Conservation (phyloP, 1,284 basidiomycete species). For the Tausonia pullulans region DNA sequence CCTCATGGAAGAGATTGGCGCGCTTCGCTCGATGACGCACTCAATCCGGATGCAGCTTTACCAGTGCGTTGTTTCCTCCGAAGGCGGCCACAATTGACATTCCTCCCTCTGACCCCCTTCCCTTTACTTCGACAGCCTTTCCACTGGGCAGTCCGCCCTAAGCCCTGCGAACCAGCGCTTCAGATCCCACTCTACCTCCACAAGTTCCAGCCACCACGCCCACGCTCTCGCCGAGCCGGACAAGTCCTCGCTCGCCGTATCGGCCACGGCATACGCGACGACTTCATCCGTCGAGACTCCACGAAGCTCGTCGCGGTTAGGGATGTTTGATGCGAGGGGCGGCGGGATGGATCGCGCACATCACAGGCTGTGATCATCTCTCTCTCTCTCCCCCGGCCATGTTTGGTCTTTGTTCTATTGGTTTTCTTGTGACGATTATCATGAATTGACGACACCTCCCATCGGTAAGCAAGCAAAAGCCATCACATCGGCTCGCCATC, state of each 20-base stretch:
- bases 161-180: not conserved
- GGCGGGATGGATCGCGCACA: too few species aligned
- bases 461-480: too few species aligned
- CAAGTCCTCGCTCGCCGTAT: not conserved
- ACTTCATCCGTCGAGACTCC: constrained; percentile 35
- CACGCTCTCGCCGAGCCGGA: not conserved
- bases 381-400: too few species aligned
- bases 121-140: not conserved
- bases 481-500: constrained; percentile 21
- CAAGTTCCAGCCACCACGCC: not conserved
- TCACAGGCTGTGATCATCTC: too few species aligned
- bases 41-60: not conserved
- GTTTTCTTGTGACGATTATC: too few species aligned
- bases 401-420: too few species aligned
- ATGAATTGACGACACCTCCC: too few species aligned
- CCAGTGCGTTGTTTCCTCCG: not conserved
- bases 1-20: not conserved
- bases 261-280: not conserved
- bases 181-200: not conserved
- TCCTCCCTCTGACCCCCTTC: not conserved
- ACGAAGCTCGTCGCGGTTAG: too few species aligned
- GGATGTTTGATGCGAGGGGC: too few species aligned
- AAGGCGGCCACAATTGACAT: not conserved
- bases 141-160: not conserved
- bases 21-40: not conserved